Base-by-base conservation (phyloP, 2,329 filamentous ascomycete species). In the Penicillium thymicola region DNA sequence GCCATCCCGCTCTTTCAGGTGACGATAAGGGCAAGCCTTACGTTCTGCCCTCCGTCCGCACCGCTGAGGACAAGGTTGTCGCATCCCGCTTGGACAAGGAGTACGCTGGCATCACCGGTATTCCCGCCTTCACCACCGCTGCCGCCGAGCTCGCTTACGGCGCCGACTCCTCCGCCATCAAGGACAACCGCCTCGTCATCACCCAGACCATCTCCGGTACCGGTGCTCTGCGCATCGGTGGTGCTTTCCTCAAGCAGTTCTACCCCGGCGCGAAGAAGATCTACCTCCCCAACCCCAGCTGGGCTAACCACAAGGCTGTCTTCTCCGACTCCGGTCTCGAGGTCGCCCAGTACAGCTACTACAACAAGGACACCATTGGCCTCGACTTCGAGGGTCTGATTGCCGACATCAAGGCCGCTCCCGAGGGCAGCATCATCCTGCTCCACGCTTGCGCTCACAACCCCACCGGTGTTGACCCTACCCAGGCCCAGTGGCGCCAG, bases 171-270 rank as follows among this genome's bases (percentile, higher is more conserved):
- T 78, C 87, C 43, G 88, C 87, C 66, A 84, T 97, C 71, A 83
- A 82, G 68, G 83, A 87, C 61, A 82, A 82, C 75, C 89, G 92
- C 70, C 81, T 97, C 62, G 92, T 87, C 79, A 92, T 96, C 78
- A 97, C 93, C 62, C 94, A 99, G 83, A 90, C 92, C 79, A 97
- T 99, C 81, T 99, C 94, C 59, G 94, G 94, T 67, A 99, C 94
- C 57, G 94, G 94, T 72, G 94, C 94, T 62, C 86, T 99, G 71
- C 88, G 94, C 75, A 93, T 99, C 73, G 94, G 91, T 64, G 94
- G 88, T 71, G 92, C 90, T 67, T 99, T 97, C 86, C 84, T 99
- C 67, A 78, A 90, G 76, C 89, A 92, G 71, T 93, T 91, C 85
- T 97, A 89, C 82, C 92, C 92, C 43, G 86, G 89, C 74, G 86